Percentiles rank a stretch among this genome's conserved stretches.
These are phyloP conservation scores for Mycena vulgaris DNA, from an alignment of 768 basidiomycete genomes.

Conservation along the genomic window DNA sequence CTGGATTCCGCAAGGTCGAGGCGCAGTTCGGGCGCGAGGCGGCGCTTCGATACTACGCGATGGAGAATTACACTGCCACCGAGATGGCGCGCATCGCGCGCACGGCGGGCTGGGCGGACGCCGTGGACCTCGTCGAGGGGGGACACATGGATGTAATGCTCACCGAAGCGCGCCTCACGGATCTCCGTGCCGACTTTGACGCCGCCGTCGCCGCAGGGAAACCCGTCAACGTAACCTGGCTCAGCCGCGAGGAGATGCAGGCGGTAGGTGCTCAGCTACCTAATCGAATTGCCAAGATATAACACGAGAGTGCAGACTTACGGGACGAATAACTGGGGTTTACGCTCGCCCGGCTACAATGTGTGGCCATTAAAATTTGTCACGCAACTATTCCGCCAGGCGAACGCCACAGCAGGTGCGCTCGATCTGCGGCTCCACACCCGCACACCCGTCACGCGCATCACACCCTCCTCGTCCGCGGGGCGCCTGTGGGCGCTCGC, in stretches of 20 bases:
- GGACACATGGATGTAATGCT: constrained; percentile 32
- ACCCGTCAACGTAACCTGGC: constrained; percentile 27
- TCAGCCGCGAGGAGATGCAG: constrained; percentile 33
- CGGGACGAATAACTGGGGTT: constrained; percentile 67
- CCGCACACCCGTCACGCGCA: constrained; percentile 75
- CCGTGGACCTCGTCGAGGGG: constrained; percentile 35
- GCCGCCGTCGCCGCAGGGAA: constrained; percentile 30
- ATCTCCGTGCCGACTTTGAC: constrained; percentile 2
- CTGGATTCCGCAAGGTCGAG: constrained; percentile 11
- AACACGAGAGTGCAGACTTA: constrained; percentile 47
- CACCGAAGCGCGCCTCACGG: neutral
- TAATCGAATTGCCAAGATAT: neutral
- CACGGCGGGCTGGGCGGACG: constrained; percentile 26
- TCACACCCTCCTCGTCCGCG: constrained; percentile 50
- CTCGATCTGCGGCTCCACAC: constrained; percentile 76
- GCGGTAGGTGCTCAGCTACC: constrained; percentile 11
- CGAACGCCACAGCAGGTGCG: constrained; percentile 40
- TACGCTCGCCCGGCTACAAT: constrained; percentile 71
- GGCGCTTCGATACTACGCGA: constrained; percentile 23
- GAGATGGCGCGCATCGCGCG: constrained; percentile 36
- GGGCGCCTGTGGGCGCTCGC: constrained; percentile 66
- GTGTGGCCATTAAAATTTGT: constrained; percentile 88
- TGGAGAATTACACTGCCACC: constrained; percentile 33
- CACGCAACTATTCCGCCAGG: constrained; percentile 68
- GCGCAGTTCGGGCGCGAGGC: constrained; percentile 12